Evolutionary conservation across 495 filamentous ascomycete species (phyloP).

Genomic region (Cairneyella variabilis): DNA sequence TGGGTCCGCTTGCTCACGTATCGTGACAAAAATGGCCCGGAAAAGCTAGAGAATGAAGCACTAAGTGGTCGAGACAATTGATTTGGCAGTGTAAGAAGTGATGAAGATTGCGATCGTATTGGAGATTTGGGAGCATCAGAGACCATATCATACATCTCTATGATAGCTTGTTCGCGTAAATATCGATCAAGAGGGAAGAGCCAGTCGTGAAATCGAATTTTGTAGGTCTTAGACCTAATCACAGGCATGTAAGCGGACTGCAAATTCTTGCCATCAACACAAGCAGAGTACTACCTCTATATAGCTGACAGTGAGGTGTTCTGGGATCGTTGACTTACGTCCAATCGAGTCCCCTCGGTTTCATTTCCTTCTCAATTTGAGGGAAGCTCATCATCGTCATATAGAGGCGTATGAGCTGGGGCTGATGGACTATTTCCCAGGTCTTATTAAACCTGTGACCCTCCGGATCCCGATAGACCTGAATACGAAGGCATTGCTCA

Average conservation of each 20-base stretch:
- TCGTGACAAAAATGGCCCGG: no score
- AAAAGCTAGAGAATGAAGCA: no score
- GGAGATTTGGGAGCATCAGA: neutral
- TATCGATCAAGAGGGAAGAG: neutral
- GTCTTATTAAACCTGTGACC: neutral
- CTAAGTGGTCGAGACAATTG: no score
- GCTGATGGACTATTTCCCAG: slow-evolving; percentile 1
- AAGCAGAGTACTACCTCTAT: no score
- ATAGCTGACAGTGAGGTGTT: no score
- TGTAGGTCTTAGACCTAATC: slow-evolving; percentile 4
- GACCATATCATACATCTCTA: slow-evolving; percentile 7
- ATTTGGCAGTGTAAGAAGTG: no score
- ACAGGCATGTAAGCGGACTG: neutral
- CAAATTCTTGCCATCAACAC: no score
- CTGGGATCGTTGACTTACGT: no score
- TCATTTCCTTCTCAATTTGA: slow-evolving; percentile 1
- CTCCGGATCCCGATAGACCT: neutral
- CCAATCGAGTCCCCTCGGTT: neutral
- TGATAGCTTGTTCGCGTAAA: neutral
- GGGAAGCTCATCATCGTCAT: slow-evolving; percentile 10
- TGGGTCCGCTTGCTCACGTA: no score
- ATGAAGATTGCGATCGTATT: no score
- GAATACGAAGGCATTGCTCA: slow-evolving; percentile 4
- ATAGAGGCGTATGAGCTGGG: slow-evolving; percentile 2
- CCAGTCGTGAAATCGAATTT: slow-evolving; percentile 4